phyloP scores from a whole-genome alignment of 352 stramenopile species.

The Pseudoperonospora humuli region DNA sequence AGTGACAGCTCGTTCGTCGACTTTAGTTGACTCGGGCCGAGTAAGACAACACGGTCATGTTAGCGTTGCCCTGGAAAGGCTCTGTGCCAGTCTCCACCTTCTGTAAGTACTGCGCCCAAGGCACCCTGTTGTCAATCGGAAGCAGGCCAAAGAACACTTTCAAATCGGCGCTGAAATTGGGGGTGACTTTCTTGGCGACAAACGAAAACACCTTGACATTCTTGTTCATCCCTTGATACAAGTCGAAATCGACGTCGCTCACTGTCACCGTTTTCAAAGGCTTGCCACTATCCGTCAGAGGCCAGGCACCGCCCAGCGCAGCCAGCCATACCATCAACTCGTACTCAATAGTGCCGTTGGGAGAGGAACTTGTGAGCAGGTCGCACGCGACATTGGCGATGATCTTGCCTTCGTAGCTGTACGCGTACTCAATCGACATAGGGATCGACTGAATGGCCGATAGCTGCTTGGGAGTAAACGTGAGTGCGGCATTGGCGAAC shows the following conservation, averaged over 20 bases:
- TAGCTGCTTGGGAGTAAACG: slow-evolving; percentile 25
- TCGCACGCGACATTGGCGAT: slow-evolving; percentile 38
- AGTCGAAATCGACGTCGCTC: slow-evolving; percentile 18
- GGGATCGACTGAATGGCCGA: slow-evolving; percentile 28
- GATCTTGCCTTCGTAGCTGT: slow-evolving; percentile 27
- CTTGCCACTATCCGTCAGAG: slow-evolving; percentile 20
- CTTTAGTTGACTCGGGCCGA: too few species aligned
- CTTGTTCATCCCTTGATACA: slow-evolving; percentile 30
- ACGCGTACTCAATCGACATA: slow-evolving; percentile 30
- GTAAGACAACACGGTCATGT: slow-evolving; percentile 18
- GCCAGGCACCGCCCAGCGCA: slow-evolving; percentile 20
- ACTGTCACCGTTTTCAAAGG: slow-evolving; percentile 19
- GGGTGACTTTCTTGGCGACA: slow-evolving; percentile 17
- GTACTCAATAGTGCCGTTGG: slow-evolving; percentile 21
- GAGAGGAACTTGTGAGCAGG: slow-evolving; percentile 24
- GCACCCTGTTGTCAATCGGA: slow-evolving; percentile 18
- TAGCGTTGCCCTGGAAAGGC: slow-evolving; percentile 25
- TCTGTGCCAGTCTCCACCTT: slow-evolving; percentile 27
- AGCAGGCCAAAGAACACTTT: slow-evolving; percentile 28
- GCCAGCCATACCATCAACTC: slow-evolving; percentile 40
- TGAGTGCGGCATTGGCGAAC: slow-evolving; percentile 35
- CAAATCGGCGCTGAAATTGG: slow-evolving; percentile 20
- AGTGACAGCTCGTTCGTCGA: too few species aligned
- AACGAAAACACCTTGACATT: slow-evolving; percentile 32
- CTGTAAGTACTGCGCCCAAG: slow-evolving; percentile 19